Percentiles rank a stretch among this genome's conserved stretches.
Evolutionary conservation across 306 rosid genomes (phyloP).

Genomic region (Glycyrrhiza uralensis): DNA sequence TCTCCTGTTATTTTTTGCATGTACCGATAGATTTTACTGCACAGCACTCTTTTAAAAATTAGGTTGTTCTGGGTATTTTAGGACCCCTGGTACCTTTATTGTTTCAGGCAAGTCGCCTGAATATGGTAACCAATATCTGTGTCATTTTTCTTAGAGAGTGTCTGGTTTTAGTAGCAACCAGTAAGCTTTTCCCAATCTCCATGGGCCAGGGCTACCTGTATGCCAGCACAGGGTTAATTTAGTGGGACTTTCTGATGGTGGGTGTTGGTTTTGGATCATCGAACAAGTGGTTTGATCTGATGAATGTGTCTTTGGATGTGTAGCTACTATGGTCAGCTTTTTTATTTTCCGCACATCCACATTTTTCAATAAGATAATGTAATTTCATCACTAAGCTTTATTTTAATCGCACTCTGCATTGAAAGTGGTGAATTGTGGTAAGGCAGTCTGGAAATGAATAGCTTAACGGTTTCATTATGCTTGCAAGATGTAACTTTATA

Average conservation of each 20-base stretch:
- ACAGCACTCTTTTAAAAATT: background rate
- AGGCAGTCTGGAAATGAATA: background rate
- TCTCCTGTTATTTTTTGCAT: background rate
- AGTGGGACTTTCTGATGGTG: background rate
- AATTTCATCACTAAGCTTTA: background rate
- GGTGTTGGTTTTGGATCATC: constrained; percentile 2
- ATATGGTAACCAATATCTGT: background rate
- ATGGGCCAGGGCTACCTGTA: background rate
- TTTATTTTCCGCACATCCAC: background rate
- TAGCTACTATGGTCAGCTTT: background rate
- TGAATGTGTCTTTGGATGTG: background rate
- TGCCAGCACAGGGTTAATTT: background rate
- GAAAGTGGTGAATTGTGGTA: background rate
- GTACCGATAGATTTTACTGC: background rate
- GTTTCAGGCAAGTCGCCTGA: background rate
- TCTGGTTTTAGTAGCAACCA: background rate
- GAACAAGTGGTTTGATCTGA: constrained; percentile 2
- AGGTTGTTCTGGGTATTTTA: background rate
- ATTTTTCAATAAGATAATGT: background rate
- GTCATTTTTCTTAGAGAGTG: background rate
- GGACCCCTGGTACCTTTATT: constrained; percentile 6
- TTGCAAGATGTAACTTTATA: background rate
- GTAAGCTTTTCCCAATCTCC: background rate
- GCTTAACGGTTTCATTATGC: background rate
- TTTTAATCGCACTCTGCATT: background rate